Evolutionary conservation across 495 filamentous ascomycete species (phyloP).

Genomic region (Hyaloscypha finlandica): DNA sequence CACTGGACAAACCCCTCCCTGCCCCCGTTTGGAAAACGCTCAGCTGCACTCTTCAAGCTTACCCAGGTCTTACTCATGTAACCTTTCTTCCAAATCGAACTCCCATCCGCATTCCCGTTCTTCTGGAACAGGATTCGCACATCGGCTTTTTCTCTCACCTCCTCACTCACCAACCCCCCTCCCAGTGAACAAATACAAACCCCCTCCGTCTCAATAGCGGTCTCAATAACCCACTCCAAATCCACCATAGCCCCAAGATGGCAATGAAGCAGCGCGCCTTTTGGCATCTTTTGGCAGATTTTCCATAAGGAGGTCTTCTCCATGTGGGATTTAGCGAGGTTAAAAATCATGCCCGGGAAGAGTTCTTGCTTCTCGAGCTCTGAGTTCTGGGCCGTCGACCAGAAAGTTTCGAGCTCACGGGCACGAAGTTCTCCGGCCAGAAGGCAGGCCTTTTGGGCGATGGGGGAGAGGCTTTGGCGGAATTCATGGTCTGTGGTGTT

Average conservation of each 20-base stretch:
- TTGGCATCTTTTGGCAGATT: constrained; percentile 82
- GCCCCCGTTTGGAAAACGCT: constrained; percentile 69
- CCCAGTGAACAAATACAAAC: constrained; percentile 64
- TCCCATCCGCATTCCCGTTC: constrained; percentile 13
- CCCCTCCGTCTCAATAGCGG: constrained; percentile 69
- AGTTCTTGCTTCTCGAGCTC: constrained; percentile 54
- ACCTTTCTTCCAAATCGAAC: constrained; percentile 59
- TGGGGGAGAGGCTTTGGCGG: constrained; percentile 66
- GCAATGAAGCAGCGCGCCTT: constrained; percentile 83
- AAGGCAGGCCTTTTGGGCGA: constrained; percentile 70
- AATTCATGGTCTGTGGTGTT: constrained; percentile 52
- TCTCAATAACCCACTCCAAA: constrained; percentile 69
- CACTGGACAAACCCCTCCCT: constrained; percentile 70
- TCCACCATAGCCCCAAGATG: constrained; percentile 89
- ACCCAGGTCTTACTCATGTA: constrained; percentile 59
- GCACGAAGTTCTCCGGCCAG: constrained; percentile 77
- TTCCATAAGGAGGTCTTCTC: constrained; percentile 79
- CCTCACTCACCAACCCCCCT: constrained; percentile 14
- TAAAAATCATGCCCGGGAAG: constrained; percentile 87
- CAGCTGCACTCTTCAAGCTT: constrained; percentile 62
- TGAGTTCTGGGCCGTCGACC: constrained; percentile 68
- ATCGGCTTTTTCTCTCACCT: not conserved
- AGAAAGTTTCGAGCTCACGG: constrained; percentile 69
- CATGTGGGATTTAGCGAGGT: constrained; percentile 74
- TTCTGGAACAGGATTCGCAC: constrained; percentile 14